Evolutionary conservation across 139 green algal species (phyloP), one percentile per base, ranked within the genome.

Genomic region (Auxenochlorella protothecoides): DNA sequence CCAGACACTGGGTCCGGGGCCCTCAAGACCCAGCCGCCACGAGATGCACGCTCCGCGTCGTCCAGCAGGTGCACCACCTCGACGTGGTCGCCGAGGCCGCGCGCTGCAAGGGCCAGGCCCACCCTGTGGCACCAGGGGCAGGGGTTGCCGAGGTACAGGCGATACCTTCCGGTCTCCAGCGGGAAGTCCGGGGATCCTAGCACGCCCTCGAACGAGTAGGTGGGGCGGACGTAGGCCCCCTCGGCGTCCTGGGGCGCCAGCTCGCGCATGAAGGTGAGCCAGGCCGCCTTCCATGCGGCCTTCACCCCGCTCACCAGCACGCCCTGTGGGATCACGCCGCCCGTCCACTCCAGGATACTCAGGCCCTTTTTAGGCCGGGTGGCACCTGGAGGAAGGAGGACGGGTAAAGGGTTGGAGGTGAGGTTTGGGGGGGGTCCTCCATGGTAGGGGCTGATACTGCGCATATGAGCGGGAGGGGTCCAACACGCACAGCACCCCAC

Each of bases 111-210:
- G 6, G 82, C 83, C 53, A 96, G 76, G 59, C 86, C 60, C 72
- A 96, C 87, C 12, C 93, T 80, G 77, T 98, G 93, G 81, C 93
- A 97, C 93, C 93, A 98, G 59, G 93, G 93, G 79, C 93, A 98
- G 10, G 93, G 87, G 69, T 98, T 97, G 63, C 93, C 93, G 51
- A 53, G 4, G 9, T 4, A 60, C 59, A 61, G 15, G 65, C 61
- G 64, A 60, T 76, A 70, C 44, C 71, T 51, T 53, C 72, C 72
- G 2, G 66, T 8, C 59, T 77, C 72, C 3, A 72, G 53, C 13
- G 88, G 88, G 56, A 90, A 92, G 5, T 83, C 59, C 8, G 72
- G 4, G n/a, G 72, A 69, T 14, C 86, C 84, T 6, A 96, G 80
- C 2, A 12, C 51, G 63, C 73, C 72, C 16, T 74, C 69, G 75